Conservation (phyloP, 805 yeast species). For the Candida mattraensis region DNA sequence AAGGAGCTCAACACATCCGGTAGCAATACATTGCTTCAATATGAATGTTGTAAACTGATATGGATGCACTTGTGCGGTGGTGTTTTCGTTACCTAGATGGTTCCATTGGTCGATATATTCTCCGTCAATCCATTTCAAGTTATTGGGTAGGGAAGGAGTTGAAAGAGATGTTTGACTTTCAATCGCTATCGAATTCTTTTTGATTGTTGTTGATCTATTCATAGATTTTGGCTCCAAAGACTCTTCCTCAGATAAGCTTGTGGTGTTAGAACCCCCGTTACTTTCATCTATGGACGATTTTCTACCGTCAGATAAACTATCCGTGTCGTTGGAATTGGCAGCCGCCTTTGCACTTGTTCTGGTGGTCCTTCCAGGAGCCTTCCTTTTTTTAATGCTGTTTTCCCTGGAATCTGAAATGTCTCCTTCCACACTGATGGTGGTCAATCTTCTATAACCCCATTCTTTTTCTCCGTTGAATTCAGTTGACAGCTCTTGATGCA, state of each 20-base stretch:
- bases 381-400: conserved; percentile 4
- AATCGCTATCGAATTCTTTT: conserved; percentile 36
- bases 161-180: conserved; percentile 22
- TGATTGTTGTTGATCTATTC: conserved; percentile 33
- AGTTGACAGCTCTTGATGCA: conserved; percentile 81
- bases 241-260: conserved; percentile 15
- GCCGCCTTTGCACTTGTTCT: conserved; percentile 5
- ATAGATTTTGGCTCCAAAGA: conserved; percentile 18
- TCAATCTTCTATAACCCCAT: conserved; percentile 91
- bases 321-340: conserved; percentile 8
- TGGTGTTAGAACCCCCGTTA: conserved; percentile 12
- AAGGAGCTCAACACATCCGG: conserved; percentile 80
- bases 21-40: conserved; percentile 73
- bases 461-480: conserved; percentile 77
- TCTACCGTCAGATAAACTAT: conserved; percentile 8
- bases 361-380: conserved; percentile 4
- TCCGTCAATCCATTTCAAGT: conserved; percentile 74
- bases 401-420: conserved; percentile 45
- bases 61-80: conserved; percentile 97
- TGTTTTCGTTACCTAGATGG: conserved; percentile 75
- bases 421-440: conserved; percentile 86
- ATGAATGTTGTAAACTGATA: conserved; percentile 87
- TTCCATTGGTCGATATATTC: conserved; percentile 71
- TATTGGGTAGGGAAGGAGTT: conserved; percentile 48
- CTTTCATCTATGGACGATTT: conserved; percentile 9